Evolutionary conservation across 441 rosid species (phyloP).

Genomic region (Adansonia gregorii): DNA sequence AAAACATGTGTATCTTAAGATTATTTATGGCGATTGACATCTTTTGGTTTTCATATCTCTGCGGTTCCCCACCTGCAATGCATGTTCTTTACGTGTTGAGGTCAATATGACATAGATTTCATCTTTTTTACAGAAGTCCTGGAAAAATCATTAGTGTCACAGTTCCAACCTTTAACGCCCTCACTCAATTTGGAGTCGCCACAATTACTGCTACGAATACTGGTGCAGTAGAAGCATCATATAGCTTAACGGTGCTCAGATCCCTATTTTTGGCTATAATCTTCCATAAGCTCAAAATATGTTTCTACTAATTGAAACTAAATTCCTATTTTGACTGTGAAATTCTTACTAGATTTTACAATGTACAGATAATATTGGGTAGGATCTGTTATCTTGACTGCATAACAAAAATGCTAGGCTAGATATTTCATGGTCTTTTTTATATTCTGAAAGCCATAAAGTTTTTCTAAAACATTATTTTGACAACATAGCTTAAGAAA

Average conservation of each 20-base stretch:
- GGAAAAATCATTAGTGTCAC: conserved; percentile 70
- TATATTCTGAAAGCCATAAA: background rate
- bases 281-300: background rate
- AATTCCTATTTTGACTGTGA: background rate
- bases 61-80: background rate
- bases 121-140: conserved; percentile 64
- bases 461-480: background rate
- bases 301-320: background rate
- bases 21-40: background rate
- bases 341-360: conserved; percentile 10
- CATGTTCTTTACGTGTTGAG: conserved; percentile 1
- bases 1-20: background rate
- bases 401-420: background rate
- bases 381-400: background rate
- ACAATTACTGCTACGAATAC: conserved; percentile 66
- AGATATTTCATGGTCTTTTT: background rate
- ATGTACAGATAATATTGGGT: background rate
- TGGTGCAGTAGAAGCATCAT: conserved; percentile 92
- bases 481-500: background rate
- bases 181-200: conserved; percentile 83
- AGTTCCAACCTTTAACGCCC: conserved; percentile 85
- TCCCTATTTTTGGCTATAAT: conserved; percentile 10
- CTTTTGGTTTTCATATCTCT: background rate
- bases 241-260: conserved; percentile 78
- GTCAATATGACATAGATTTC: conserved; percentile 23